Conservation (phyloP, 768 basidiomycete species). For the Suillus americanus region DNA sequence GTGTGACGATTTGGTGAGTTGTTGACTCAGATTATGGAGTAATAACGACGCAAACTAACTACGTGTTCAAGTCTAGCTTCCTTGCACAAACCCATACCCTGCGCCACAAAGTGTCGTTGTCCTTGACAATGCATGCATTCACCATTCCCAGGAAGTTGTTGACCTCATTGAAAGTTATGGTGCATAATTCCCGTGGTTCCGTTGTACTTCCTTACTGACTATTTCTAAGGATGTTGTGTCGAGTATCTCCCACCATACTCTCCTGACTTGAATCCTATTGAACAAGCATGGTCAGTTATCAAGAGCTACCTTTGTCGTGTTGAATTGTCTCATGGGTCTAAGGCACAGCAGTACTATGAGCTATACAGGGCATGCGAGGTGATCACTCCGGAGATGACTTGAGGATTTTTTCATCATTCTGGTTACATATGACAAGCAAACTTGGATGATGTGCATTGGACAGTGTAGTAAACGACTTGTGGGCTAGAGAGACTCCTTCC, state of each 20-base stretch:
- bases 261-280: conserved; percentile 30
- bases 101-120: conserved; percentile 17
- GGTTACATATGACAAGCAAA: conserved; percentile 4
- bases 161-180: conserved; percentile 9
- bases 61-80: conserved; percentile 12
- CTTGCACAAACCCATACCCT: conserved; percentile 20
- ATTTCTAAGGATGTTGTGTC: conserved; percentile 15
- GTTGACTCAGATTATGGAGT: neutral
- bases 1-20: conserved; percentile 16
- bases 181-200: conserved; percentile 3
- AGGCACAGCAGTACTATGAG: conserved; percentile 4
- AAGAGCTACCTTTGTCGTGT: conserved; percentile 16
- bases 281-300: conserved; percentile 26
- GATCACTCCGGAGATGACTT: conserved; percentile 12
- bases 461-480: neutral
- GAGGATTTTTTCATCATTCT: conserved; percentile 19
- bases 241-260: conserved; percentile 32
- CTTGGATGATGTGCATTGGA: neutral
- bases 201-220: conserved; percentile 13
- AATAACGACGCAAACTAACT: neutral
- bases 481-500: neutral
- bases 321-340: conserved; percentile 7
- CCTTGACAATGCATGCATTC: conserved; percentile 19
- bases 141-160: conserved; percentile 19
- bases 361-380: conserved; percentile 9